Conservation (phyloP, 352 stramenopile genomes). For the Hyphochytrium catenoides region DNA sequence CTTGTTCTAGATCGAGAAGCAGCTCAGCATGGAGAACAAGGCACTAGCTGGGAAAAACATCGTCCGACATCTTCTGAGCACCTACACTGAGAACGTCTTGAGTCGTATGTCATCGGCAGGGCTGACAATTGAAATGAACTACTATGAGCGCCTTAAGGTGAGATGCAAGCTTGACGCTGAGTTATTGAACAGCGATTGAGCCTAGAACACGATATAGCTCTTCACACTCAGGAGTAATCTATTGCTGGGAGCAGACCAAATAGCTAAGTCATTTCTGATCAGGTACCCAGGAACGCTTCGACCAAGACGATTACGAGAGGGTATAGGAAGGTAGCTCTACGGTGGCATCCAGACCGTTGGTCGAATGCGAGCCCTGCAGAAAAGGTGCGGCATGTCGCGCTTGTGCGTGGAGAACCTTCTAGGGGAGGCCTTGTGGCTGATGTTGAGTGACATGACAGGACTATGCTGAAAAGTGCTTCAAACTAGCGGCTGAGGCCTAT, state of each 20-base stretch:
- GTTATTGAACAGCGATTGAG: too few species aligned
- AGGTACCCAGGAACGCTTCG: constrained; percentile 30
- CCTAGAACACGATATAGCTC: too few species aligned
- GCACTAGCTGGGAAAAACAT: constrained; percentile 38
- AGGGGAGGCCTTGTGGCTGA: too few species aligned
- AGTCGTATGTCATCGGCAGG: constrained; percentile 41
- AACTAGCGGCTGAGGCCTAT: constrained; percentile 51
- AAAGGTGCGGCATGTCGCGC: too few species aligned
- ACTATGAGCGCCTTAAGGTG: constrained; percentile 51
- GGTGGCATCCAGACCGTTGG: constrained; percentile 61
- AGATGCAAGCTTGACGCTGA: too few species aligned
- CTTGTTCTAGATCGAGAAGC: constrained; percentile 16
- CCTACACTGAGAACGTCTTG: constrained; percentile 37
- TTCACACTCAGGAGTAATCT: too few species aligned
- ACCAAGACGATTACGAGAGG: constrained; percentile 31
- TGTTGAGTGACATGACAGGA: too few species aligned
- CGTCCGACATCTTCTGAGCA: constrained; percentile 50
- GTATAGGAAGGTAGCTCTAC: constrained; percentile 44
- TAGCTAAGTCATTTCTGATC: too few species aligned
- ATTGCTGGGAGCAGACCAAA: too few species aligned
- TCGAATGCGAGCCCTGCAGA: constrained; percentile 17
- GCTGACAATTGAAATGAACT: constrained; percentile 23
- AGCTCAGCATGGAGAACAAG: constrained; percentile 22
- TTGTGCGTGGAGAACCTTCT: too few species aligned
- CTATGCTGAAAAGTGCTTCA: constrained; percentile 46